Base-by-base conservation (phyloP, 257 asterid genomes). In the Henckelia pumila region DNA sequence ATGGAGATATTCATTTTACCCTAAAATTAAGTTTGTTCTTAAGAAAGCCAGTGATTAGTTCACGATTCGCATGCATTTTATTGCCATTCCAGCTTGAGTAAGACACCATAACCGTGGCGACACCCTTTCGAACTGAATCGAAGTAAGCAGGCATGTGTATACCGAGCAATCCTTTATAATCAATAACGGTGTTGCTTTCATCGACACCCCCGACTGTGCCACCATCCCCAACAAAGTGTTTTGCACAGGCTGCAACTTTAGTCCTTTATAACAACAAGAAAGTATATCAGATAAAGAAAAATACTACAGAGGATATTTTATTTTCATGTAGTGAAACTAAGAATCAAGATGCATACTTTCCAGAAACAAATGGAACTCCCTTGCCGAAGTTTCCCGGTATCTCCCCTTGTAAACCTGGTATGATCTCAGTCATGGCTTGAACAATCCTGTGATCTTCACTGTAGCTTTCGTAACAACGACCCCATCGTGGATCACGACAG, bases 401-500 rank as follows among this genome's bases (percentile, higher is more conserved):
- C 74, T 89, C 97, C 59, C 98, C 98, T 85, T 92, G 98, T 78
- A 92, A 68, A 21, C 98, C 98, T 17, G 98, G 91, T 29, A 92
- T 89, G 59, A 92, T 86, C 73, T 84, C 96, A 16, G 98, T 92
- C 96, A 92, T 81, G 11, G 69, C 66, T 64, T 82, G 95, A 63
- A 92, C 97, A 72, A 92, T 82, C 56, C 64, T 81, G 58, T 82
- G 92, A 63, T 92, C 98, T 81, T 92, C 98, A 28, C 98, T 89
- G 20, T 85, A 92, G 78, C 95, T 89, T 73, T 92, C 98, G 14
- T 87, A 92, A 74, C 98, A 89, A 0, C 98, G 92, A 3, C 98
- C 98, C 98, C 98, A 92, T 74, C 98, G 76, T 0, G 98, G 98
- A 79, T 92, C 98, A 69, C 98, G 67, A 32, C 98, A 92, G 7